These are phyloP conservation scores for Colletotrichum karsti DNA, from an alignment of 2,329 filamentous ascomycete species.

Conservation along the genomic window DNA sequence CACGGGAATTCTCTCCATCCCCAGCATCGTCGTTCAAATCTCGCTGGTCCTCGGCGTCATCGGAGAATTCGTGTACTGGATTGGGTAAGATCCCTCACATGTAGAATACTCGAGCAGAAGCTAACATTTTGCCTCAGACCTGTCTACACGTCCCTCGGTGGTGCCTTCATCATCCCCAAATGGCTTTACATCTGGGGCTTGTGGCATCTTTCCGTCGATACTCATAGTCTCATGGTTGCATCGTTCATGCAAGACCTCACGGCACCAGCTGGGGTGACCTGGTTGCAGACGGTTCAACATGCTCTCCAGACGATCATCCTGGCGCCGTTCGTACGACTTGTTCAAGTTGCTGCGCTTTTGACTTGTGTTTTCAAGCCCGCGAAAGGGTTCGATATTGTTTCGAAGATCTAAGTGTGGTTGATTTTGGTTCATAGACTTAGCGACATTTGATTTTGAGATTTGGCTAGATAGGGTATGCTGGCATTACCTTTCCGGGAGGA, in stretches of 20 bases:
- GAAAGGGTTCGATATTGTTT: neutral
- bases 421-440: too few relatives aligned
- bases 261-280: neutral
- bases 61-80: neutral
- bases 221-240: neutral
- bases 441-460: too few relatives aligned
- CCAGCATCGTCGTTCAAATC: neutral
- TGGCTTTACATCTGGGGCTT: slow-evolving; percentile 4
- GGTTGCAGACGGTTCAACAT: neutral
- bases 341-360: neutral
- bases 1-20: neutral
- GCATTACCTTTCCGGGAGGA: too few relatives aligned
- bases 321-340: neutral
- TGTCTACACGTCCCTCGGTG: neutral
- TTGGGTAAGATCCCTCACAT: neutral
- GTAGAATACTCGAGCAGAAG: fast-evolving
- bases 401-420: too few relatives aligned
- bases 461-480: too few relatives aligned
- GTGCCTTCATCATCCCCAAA: neutral
- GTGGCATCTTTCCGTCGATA: slow-evolving; percentile 1
- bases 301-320: neutral
- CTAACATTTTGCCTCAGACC: neutral
- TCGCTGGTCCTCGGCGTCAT: neutral
- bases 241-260: slow-evolving; percentile 2
- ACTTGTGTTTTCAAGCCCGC: neutral